These are phyloP conservation scores for Botrytis hyacinthi DNA, from an alignment of 2,329 filamentous ascomycete species.

Conservation along the genomic window DNA sequence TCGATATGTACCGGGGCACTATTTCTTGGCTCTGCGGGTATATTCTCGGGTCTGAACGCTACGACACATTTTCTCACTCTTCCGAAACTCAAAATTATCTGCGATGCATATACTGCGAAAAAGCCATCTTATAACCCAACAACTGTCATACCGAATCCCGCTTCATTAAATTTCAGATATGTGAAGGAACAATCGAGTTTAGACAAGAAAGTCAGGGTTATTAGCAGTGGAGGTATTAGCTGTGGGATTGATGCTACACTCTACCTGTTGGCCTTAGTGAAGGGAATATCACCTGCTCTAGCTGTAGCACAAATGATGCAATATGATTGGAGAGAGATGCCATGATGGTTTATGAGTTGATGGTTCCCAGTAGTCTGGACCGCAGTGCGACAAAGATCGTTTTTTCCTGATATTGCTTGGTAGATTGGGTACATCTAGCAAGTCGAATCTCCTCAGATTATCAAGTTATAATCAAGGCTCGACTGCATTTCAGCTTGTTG, in stretches of 20 bases:
- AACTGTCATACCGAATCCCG: conserved; percentile 7
- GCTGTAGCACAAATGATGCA: conserved; percentile 18
- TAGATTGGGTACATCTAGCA: not conserved
- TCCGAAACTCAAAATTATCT: conserved; percentile 74
- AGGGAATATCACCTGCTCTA: conserved; percentile 3
- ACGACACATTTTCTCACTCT: conserved; percentile 81
- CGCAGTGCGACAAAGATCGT: not conserved
- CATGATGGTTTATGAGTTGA: not conserved
- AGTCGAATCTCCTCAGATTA: not conserved
- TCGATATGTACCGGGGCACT: conserved; percentile 78
- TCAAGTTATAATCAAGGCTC: not conserved
- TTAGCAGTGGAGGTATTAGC: conserved; percentile 76
- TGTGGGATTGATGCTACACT: conserved; percentile 74
- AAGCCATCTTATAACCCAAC: not conserved
- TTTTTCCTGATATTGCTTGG: not conserved
- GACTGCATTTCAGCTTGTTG: not conserved
- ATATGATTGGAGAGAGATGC: conserved; percentile 22
- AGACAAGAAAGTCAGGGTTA: conserved; percentile 52
- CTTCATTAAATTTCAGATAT: conserved; percentile 17
- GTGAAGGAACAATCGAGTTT: conserved; percentile 15
- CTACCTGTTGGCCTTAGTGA: conserved; percentile 15
- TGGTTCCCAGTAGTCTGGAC: not conserved
- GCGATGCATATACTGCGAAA: conserved; percentile 12
- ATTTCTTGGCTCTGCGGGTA: conserved; percentile 72
- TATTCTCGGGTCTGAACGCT: conserved; percentile 74